These are phyloP conservation scores for Dunaliella sp. DNA, from an alignment of 139 green algal genomes.

Conservation along the genomic window DNA sequence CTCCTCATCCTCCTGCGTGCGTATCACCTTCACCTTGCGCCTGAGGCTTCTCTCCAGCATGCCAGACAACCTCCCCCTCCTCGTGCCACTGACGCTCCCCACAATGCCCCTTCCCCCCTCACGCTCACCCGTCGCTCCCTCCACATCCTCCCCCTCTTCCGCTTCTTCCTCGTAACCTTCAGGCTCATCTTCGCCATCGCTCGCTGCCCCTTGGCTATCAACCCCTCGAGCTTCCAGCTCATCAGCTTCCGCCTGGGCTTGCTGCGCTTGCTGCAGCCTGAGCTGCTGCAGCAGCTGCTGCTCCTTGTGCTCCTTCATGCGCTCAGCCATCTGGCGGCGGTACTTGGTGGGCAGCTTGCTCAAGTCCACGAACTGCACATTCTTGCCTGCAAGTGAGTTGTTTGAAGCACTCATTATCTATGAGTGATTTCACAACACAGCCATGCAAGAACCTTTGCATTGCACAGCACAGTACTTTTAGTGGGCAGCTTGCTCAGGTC, in stretches of 20 bases:
- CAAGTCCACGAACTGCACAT: slow-evolving; percentile 28
- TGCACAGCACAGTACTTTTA: slow-evolving; percentile 11
- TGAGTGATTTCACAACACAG: too few species aligned
- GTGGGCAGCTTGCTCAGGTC: slow-evolving; percentile 33
- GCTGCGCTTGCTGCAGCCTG: not conserved
- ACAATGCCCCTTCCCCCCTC: not conserved
- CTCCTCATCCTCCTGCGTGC: slow-evolving; percentile 12
- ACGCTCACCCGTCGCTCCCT: not conserved
- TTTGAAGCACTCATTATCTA: too few species aligned
- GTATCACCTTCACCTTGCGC: not conserved
- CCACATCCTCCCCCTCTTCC: not conserved
- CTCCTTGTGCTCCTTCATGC: not conserved
- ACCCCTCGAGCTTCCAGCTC: not conserved
- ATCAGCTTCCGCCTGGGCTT: not conserved
- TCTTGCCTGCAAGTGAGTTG: slow-evolving; percentile 36
- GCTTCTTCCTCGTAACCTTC: not conserved
- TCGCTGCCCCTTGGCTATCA: not conserved
- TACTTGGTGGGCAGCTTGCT: slow-evolving; percentile 36
- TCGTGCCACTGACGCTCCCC: not conserved
- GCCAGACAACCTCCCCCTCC: not conserved
- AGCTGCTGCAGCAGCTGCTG: not conserved
- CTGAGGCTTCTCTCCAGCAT: not conserved
- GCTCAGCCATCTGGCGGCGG: slow-evolving; percentile 1
- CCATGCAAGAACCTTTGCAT: not conserved
- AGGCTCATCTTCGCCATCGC: not conserved